These are phyloP conservation scores for Rhizopus sp. DNA, from an alignment of 371 early-diverging fungal genomes.

Conservation along the genomic window DNA sequence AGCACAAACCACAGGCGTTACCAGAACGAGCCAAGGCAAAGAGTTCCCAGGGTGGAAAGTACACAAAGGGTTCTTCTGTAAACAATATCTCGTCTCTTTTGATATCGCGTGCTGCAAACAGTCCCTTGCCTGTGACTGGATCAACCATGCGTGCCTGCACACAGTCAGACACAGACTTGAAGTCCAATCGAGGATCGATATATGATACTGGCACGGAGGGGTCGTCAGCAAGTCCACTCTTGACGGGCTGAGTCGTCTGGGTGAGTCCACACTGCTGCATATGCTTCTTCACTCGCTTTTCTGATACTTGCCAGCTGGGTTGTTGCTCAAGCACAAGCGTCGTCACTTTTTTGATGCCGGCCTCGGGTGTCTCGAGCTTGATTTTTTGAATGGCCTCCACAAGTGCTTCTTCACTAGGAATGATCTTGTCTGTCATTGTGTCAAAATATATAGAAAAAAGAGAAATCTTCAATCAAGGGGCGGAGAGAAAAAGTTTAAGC, in stretches of 20 bases:
- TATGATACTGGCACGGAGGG: slow-evolving; percentile 65
- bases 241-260: slow-evolving; percentile 23
- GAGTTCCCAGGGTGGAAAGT: slow-evolving; percentile 66
- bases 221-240: slow-evolving; percentile 55
- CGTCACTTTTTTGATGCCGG: slow-evolving; percentile 62
- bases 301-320: slow-evolving; percentile 63
- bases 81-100: slow-evolving; percentile 56
- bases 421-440: slow-evolving; percentile 32
- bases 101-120: slow-evolving; percentile 63
- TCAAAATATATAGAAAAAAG: not conserved
- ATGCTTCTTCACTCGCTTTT: slow-evolving; percentile 69
- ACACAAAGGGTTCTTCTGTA: slow-evolving; percentile 63
- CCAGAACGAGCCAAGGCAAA: slow-evolving; percentile 47
- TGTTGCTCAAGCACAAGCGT: slow-evolving; percentile 42
- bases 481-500: too few relatives aligned
- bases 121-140: slow-evolving; percentile 63
- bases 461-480: not conserved
- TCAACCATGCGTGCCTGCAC: slow-evolving; percentile 59
- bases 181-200: slow-evolving; percentile 59
- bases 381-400: slow-evolving; percentile 45
- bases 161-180: slow-evolving; percentile 38
- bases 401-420: slow-evolving; percentile 44
- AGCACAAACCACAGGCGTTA: slow-evolving; percentile 64
- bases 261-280: slow-evolving; percentile 58
- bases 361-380: slow-evolving; percentile 53